Evolutionary conservation across 768 basidiomycete genomes (phyloP).

Genomic region (Suillus spraguei): DNA sequence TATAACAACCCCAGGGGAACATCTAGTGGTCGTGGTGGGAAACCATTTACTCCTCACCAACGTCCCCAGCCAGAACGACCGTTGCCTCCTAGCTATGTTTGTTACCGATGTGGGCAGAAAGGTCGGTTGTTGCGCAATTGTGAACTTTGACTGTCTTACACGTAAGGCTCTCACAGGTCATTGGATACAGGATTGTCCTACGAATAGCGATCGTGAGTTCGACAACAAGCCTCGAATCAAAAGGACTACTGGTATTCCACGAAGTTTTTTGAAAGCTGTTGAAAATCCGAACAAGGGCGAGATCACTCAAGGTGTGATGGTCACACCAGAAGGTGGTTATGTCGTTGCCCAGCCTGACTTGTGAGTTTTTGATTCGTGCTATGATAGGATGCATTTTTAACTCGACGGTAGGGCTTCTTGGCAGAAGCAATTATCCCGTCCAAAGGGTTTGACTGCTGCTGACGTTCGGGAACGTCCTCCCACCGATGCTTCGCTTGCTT

Average conservation of each 20-base stretch:
- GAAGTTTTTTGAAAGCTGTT: conserved; percentile 96
- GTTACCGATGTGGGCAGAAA: conserved; percentile 98
- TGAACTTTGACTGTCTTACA: conserved; percentile 8
- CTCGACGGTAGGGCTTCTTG: conserved; percentile 72
- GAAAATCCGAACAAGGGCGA: conserved; percentile 79
- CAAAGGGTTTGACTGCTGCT: conserved; percentile 80
- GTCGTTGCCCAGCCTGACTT: conserved; percentile 96
- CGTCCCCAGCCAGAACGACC: conserved; percentile 70
- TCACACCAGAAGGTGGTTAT: conserved; percentile 97
- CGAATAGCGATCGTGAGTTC: conserved; percentile 93
- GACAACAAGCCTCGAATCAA: conserved; percentile 96
- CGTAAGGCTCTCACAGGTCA: conserved; percentile 62
- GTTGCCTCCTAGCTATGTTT: conserved; percentile 93
- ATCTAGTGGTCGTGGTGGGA: conserved; percentile 62
- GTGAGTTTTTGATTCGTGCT: conserved; percentile 50
- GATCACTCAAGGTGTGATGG: conserved; percentile 89
- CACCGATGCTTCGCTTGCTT: conserved; percentile 76
- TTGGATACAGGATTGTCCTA: conserved; percentile 99
- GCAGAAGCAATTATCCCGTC: conserved; percentile 86
- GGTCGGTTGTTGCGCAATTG: conserved; percentile 47
- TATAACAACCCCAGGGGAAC: conserved; percentile 70
- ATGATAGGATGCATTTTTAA: not conserved
- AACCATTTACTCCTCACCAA: conserved; percentile 45
- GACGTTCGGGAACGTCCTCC: conserved; percentile 90
- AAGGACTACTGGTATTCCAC: conserved; percentile 96